Evolutionary conservation across 2,329 filamentous ascomycete species (phyloP).

Genomic region (Elsinoe necatrix): DNA sequence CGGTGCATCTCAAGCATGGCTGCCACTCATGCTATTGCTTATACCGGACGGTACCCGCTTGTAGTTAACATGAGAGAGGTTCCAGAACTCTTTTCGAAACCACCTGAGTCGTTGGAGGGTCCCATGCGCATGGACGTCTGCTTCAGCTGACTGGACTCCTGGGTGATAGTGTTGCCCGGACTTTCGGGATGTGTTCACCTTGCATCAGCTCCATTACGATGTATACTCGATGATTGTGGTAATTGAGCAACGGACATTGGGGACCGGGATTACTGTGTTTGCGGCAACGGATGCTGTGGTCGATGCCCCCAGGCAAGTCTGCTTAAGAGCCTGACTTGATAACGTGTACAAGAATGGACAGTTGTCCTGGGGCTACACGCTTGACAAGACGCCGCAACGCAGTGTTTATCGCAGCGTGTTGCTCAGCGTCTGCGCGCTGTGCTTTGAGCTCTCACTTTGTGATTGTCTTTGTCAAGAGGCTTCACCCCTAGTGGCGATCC

Average conservation of each 20-base stretch:
- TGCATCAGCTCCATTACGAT: conserved; percentile 38
- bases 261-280: conserved; percentile 40
- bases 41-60: too few relatives aligned
- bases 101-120: neutral
- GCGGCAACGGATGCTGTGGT: conserved; percentile 35
- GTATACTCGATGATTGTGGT: conserved; percentile 33
- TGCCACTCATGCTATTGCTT: too few relatives aligned
- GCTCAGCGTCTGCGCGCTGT: too few relatives aligned
- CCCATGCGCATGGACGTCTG: neutral
- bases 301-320: conserved; percentile 33
- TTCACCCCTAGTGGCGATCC: too few relatives aligned
- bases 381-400: too few relatives aligned
- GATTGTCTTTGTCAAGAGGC: too few relatives aligned
- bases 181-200: conserved; percentile 12
- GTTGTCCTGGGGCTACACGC: too few relatives aligned
- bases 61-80: too few relatives aligned
- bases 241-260: conserved; percentile 40
- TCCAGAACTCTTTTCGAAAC: too few relatives aligned
- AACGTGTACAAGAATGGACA: neutral
- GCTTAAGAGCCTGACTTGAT: conserved; percentile 8
- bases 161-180: neutral
- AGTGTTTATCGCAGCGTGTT: too few relatives aligned
- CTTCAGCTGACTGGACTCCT: conserved; percentile 10
- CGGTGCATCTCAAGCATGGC: too few relatives aligned
- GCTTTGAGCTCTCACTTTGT: too few relatives aligned